Conservation (phyloP, 441 rosid genomes). For the Erysimum pusillum region DNA sequence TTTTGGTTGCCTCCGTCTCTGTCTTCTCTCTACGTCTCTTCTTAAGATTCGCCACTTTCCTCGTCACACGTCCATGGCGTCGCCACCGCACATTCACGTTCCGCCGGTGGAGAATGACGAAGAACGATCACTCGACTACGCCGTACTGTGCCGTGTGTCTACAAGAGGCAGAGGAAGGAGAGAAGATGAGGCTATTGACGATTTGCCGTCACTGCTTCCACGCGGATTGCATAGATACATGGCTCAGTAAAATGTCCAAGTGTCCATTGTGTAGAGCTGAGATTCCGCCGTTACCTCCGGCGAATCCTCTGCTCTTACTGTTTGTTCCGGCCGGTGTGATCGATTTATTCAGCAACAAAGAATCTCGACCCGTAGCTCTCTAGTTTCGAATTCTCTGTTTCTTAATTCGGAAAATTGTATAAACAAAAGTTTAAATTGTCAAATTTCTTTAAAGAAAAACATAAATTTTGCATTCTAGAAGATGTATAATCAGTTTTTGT, state of each 20-base stretch:
- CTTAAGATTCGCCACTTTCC: constrained; percentile 5
- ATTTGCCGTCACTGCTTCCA: constrained; percentile 40
- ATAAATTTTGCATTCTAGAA: too few relatives aligned
- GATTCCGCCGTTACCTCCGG: constrained; percentile 28
- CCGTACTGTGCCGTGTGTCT: constrained; percentile 40
- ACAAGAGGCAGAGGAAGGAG: constrained; percentile 38
- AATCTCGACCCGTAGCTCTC: constrained; percentile 1
- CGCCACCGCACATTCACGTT: constrained; percentile 40
- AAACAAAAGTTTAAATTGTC: too few relatives aligned
- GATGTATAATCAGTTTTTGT: too few relatives aligned
- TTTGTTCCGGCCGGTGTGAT: constrained; percentile 35
- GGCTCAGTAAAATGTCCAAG: constrained; percentile 27
- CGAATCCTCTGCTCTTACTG: constrained; percentile 29
- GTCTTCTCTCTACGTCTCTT: constrained; percentile 27
- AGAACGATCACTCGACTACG: background rate
- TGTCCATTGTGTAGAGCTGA: constrained; percentile 45
- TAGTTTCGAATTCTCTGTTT: background rate
- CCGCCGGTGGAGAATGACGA: background rate
- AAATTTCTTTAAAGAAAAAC: too few relatives aligned
- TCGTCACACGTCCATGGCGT: constrained; percentile 35
- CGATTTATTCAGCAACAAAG: constrained; percentile 7
- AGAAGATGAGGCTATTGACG: constrained; percentile 37
- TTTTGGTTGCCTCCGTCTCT: constrained; percentile 1
- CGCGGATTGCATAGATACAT: constrained; percentile 35
- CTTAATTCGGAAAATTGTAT: too few relatives aligned